Evolutionary conservation across 768 basidiomycete genomes (phyloP), one percentile per base, ranked within the genome.

Genomic region (Crucibulum laeve): DNA sequence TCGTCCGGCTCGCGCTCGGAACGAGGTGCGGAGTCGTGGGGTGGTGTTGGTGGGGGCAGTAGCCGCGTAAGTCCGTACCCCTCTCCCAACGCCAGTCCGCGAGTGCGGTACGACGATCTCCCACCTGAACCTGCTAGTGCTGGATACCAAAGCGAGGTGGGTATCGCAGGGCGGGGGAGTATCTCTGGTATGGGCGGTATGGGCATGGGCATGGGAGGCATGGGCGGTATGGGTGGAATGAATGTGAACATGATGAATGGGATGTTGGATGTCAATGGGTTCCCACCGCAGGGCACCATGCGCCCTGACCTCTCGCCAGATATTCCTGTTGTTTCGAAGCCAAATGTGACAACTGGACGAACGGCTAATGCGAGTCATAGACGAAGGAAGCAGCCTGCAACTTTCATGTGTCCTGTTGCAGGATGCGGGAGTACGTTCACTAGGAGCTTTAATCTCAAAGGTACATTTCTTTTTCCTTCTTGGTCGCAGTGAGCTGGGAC

Each of bases 371-470:
- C 93, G 3, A 88, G 86, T 51, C 82, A 87, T 56, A 83, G 81
- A 52, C 70, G 93, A 44, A 71, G 93, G 53, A 95, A 91, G 56
- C 88, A 89, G 58, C 87, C 91, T 40, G 93, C 92, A 34, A 84
- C 79, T 49, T 95, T 94, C 58, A 63, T 77, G 25, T 91, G 89
- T 68, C 85, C 85, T 44, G 80, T 91, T 22, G 81, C 83, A 1
- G 85, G 85, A 8, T 92, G 90, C 64, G 85, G 83, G 28, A 87
- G 85, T 54, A 91, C 90, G 3, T 93, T 93, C 53, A 96, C 94
- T 32, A 70, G 91, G 57, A 87, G 91, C 58, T 96, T 96, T 69
- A 96, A 96, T 59, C 61, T 96, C 45, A 92, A 93, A 61, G 94
- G 86, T 87, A 51, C 22, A 70, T 45, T 45, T 51, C 44, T 25